phyloP scores from a whole-genome alignment of 495 filamentous ascomycete genomes.

The Coniosporium apollinis region DNA sequence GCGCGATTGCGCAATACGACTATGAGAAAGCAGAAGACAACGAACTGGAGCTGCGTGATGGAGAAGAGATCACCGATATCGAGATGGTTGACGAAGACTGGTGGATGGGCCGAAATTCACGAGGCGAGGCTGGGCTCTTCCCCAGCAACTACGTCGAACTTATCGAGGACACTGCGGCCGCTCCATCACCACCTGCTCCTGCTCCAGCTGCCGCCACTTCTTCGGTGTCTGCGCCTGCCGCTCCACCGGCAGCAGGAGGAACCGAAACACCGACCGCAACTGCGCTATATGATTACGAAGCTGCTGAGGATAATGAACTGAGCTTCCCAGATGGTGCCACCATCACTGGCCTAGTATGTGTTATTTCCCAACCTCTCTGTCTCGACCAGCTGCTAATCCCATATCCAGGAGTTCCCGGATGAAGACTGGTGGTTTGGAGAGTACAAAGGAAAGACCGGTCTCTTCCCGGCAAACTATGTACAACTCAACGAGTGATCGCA shows the following conservation, averaged over 20 bases:
- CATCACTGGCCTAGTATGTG: slow-evolving; percentile 47
- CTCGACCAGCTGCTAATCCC: slow-evolving; percentile 3
- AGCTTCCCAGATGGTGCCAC: slow-evolving; percentile 81
- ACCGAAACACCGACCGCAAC: slow-evolving; percentile 46
- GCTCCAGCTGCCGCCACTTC: slow-evolving; percentile 14
- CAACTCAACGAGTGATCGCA: slow-evolving; percentile 28
- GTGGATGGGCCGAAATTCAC: slow-evolving; percentile 83
- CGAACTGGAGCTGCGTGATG: slow-evolving; percentile 81
- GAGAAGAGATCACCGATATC: slow-evolving; percentile 82
- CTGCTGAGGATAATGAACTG: slow-evolving; percentile 92
- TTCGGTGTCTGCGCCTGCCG: slow-evolving; percentile 20
- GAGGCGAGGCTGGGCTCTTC: slow-evolving; percentile 76
- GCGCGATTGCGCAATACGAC: slow-evolving; percentile 76
- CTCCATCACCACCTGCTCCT: slow-evolving; percentile 9
- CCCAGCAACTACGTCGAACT: slow-evolving; percentile 94
- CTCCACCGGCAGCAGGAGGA: slow-evolving; percentile 19
- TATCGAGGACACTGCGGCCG: slow-evolving; percentile 37
- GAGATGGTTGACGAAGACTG: slow-evolving; percentile 95
- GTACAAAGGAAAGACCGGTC: slow-evolving; percentile 57
- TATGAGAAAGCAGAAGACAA: slow-evolving; percentile 97
- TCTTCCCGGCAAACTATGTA: slow-evolving; percentile 52
- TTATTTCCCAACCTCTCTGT: slow-evolving; percentile 1
- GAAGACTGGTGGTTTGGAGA: slow-evolving; percentile 97
- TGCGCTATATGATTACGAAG: slow-evolving; percentile 91
- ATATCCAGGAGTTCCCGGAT: slow-evolving; percentile 76